Evolutionary conservation across 345 rosid species (phyloP), one percentile per base, ranked within the genome.

Genomic region (Gossypium anomalum): DNA sequence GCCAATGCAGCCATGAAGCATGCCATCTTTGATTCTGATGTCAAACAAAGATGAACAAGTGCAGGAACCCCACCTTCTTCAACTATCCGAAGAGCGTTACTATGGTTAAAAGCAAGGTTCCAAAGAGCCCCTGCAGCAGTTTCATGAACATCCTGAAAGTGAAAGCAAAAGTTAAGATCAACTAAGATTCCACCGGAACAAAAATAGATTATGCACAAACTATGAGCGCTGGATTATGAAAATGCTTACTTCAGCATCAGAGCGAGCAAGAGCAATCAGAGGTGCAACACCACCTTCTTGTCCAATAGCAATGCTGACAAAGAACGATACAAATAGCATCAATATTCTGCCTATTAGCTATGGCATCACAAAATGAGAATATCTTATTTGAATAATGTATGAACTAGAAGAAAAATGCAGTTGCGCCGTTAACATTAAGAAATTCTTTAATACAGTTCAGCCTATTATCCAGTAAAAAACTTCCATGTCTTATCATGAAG

Each of bases 81-180:
- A 67, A 89, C 97, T 76, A 91, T 89, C 48, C 97, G 89, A n/a
- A 89, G 87, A 71, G 97, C 97, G 74, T 91, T 91, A 20, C 90
- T 87, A 63, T 87, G 87, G 76, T 86, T 89, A 74, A 91, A 91
- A 73, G 97, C 97, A 78, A 91, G 94, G 79, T 91, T 91, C 97
- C 97, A 91, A 44, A 91, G 85, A 71, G 97, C 97, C 71, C 97
- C 97, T 10, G 94, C 97, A 22, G 97, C 97, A 17, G 97, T 91
- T 82, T 91, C 97, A 83, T 91, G 97, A 75, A 91, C 97, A 88
- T 91, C 97, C 97, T 91, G 84, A 62, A 68, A 67, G 72, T 45
- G 75, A 73, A 52, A 27, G 49, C 17, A 62, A 15, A 7, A 57
- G 78, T 20, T 64, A 73, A 61, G 22, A 69, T 23, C 66, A 72